A percentile compares a stretch with the other conserved stretches of the same genome.
Conservation (phyloP, 2,329 filamentous ascomycete genomes). For the Pseudogymnoascus sp. region DNA sequence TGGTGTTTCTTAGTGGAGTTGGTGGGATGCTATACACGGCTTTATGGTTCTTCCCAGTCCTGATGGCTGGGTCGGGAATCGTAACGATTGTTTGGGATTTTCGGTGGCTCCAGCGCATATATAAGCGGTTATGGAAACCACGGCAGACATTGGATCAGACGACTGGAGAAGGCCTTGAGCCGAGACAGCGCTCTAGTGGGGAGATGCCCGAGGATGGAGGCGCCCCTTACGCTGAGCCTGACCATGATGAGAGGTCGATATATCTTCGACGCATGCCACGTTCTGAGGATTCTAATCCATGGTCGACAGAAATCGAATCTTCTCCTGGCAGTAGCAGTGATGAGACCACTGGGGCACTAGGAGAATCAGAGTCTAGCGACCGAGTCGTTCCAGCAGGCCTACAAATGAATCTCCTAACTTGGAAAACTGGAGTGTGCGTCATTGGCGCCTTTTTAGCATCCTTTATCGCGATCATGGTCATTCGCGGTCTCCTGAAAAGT, state of each 20-base stretch:
- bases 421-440: conserved; percentile 37
- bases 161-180: no score
- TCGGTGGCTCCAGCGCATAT: conserved; percentile 39
- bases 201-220: no score
- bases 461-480: conserved; percentile 50
- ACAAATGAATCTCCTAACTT: conserved; percentile 31
- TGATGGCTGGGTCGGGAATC: conserved; percentile 51
- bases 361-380: neutral
- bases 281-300: neutral
- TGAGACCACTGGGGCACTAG: neutral
- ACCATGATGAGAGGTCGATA: conserved; percentile 11
- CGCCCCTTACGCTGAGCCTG: no score
- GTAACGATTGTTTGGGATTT: conserved; percentile 49
- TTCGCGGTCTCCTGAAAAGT: conserved; percentile 36
- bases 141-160: no score
- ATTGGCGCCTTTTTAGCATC: conserved; percentile 44
- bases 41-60: conserved; percentile 65
- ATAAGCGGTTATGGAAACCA: no score
- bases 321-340: neutral
- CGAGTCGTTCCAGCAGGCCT: conserved; percentile 13
- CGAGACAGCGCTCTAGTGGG: no score
- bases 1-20: conserved; percentile 56
- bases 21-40: conserved; percentile 64
- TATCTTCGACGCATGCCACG: neutral
- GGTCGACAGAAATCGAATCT: no score